Evolutionary conservation across 2,329 filamentous ascomycete genomes (phyloP).

Genomic region (Pseudogymnoascus sp.): DNA sequence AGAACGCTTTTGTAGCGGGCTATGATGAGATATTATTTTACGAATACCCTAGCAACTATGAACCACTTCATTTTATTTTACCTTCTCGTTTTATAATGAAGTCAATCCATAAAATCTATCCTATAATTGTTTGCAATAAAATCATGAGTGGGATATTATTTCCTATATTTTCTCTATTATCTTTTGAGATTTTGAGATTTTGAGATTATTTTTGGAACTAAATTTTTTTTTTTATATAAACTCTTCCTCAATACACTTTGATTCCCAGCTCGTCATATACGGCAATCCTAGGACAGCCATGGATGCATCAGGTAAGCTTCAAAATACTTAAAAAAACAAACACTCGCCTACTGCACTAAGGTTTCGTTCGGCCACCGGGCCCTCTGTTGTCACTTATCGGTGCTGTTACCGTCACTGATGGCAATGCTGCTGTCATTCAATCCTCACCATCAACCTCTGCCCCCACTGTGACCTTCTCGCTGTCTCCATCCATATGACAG

Average conservation of each 20-base stretch:
- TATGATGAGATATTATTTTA: constrained; percentile 5
- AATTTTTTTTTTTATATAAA: background rate
- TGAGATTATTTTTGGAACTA: no score
- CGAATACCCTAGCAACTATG: constrained; percentile 9
- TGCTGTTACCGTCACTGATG: background rate
- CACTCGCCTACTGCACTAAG: no score
- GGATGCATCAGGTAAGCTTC: no score
- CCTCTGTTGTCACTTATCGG: background rate
- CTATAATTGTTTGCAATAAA: background rate
- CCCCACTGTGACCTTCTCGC: background rate
- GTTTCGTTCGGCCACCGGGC: no score
- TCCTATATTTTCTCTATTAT: background rate
- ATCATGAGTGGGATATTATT: background rate
- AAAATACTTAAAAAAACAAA: no score
- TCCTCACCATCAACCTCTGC: background rate
- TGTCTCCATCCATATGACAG: background rate
- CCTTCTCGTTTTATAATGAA: background rate
- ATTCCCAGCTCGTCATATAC: no score
- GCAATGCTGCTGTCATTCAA: background rate
- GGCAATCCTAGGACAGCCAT: no score
- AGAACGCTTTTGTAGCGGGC: constrained; percentile 8
- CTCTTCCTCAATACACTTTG: no score
- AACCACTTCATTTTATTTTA: background rate
- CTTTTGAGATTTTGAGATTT: background rate
- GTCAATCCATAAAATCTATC: background rate